phyloP scores from a whole-genome alignment of 2,329 filamentous ascomycete species.

The Exophiala phaeomuriformis region DNA sequence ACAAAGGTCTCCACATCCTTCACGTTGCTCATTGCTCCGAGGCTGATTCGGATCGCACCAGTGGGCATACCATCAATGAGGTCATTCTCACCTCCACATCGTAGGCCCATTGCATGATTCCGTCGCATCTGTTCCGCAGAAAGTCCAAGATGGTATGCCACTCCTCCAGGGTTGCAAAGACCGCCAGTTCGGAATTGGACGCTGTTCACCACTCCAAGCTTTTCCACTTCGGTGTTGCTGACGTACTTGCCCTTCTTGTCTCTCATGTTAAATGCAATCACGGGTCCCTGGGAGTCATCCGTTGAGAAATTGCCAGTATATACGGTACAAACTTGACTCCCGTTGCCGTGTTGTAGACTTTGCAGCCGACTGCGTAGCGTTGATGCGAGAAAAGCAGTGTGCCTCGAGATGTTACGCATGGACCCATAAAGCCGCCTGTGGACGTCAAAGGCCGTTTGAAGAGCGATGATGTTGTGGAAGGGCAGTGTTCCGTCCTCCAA shows the following conservation, averaged over 20 bases:
- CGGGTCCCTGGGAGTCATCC: slow-evolving; percentile 54
- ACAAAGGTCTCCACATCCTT: slow-evolving; percentile 67
- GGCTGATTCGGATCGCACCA: slow-evolving; percentile 73
- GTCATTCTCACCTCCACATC: slow-evolving; percentile 77
- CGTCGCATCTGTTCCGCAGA: slow-evolving; percentile 72
- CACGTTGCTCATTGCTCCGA: slow-evolving; percentile 82
- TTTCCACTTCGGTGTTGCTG: slow-evolving; percentile 78
- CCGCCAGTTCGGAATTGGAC: slow-evolving; percentile 84
- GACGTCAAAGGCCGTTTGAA: slow-evolving; percentile 64
- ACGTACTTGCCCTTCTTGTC: slow-evolving; percentile 65
- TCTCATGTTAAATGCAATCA: slow-evolving; percentile 75
- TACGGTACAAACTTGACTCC: slow-evolving; percentile 55
- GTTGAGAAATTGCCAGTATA: slow-evolving; percentile 44
- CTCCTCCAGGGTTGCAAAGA: slow-evolving; percentile 84
- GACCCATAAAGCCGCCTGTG: slow-evolving; percentile 64
- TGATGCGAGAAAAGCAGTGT: slow-evolving; percentile 60
- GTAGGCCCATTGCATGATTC: slow-evolving; percentile 77
- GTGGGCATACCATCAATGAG: slow-evolving; percentile 78
- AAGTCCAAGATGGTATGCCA: slow-evolving; percentile 65
- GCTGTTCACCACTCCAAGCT: slow-evolving; percentile 66
- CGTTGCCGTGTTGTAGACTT: slow-evolving; percentile 62
- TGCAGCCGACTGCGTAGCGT: slow-evolving; percentile 54
- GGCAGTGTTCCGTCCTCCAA: slow-evolving; percentile 89
- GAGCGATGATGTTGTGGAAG: slow-evolving; percentile 80
- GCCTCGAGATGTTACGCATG: slow-evolving; percentile 61